Conservation (phyloP, 2,329 filamentous ascomycete species). For the Penicillium paneum region DNA sequence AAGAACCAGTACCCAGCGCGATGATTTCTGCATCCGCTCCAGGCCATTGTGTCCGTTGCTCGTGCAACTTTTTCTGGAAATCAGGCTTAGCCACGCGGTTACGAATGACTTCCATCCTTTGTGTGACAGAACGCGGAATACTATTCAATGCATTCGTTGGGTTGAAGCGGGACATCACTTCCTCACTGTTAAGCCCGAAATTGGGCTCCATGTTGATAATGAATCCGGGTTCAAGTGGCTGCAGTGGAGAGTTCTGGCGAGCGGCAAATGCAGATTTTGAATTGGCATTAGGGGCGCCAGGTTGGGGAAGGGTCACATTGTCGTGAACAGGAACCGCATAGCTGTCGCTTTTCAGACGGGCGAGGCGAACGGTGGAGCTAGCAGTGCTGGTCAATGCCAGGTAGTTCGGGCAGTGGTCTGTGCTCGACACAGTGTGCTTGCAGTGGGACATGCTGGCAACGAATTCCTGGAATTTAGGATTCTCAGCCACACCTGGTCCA, state of each 20-base stretch:
- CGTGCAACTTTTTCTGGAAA: conserved; percentile 37
- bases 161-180: conserved; percentile 30
- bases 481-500: conserved; percentile 62
- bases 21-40: conserved; percentile 76
- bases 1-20: conserved; percentile 86
- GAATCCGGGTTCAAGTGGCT: conserved; percentile 43
- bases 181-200: conserved; percentile 36
- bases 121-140: conserved; percentile 31
- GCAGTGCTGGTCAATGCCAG: conserved; percentile 67
- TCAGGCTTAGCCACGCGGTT: conserved; percentile 26
- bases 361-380: conserved; percentile 64
- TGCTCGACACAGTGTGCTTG: conserved; percentile 74
- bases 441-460: conserved; percentile 60
- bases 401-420: conserved; percentile 71
- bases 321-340: conserved; percentile 69
- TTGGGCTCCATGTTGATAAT: conserved; percentile 47
- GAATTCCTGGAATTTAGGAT: conserved; percentile 65
- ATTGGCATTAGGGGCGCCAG: conserved; percentile 19
- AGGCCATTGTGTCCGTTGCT: conserved; percentile 63
- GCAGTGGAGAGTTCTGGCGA: conserved; percentile 23
- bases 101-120: conserved; percentile 29
- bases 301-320: conserved; percentile 51
- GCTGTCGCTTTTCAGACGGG: conserved; percentile 67
- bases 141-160: conserved; percentile 16
- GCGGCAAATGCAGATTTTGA: conserved; percentile 13